Evolutionary conservation across 2,329 filamentous ascomycete genomes (phyloP).

Genomic region (Fusarium sp.): DNA sequence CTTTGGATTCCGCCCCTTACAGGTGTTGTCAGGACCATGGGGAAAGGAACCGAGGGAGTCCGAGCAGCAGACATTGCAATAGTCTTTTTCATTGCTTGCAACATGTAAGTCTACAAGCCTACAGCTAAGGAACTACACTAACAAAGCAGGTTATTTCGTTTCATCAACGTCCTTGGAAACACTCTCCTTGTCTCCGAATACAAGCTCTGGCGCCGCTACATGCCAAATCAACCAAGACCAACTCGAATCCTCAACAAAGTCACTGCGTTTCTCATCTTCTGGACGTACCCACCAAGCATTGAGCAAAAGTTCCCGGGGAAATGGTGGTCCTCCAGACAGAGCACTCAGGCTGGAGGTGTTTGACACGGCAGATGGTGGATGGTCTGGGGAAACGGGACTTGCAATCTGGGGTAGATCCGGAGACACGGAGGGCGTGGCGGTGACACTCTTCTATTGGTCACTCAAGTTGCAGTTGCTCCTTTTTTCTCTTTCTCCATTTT

Average conservation of each 20-base stretch:
- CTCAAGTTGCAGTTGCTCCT: not conserved
- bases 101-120: conserved; percentile 46
- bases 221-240: conserved; percentile 41
- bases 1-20: conserved; percentile 42
- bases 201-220: conserved; percentile 49
- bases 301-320: conserved; percentile 50
- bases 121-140: not conserved
- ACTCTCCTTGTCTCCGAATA: conserved; percentile 50
- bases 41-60: not conserved
- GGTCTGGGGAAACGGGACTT: conserved; percentile 24
- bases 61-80: conserved; percentile 42
- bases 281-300: conserved; percentile 53
- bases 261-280: conserved; percentile 49
- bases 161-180: conserved; percentile 52
- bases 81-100: conserved; percentile 48
- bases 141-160: conserved; percentile 47
- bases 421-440: conserved; percentile 30
- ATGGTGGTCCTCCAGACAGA: conserved; percentile 37
- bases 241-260: conserved; percentile 41
- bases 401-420: conserved; percentile 29
- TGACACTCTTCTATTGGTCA: not conserved
- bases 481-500: not conserved
- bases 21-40: conserved; percentile 37
- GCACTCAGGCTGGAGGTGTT: not conserved
- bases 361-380: not conserved